Evolutionary conservation across 2,329 filamentous ascomycete genomes (phyloP), one percentile per base, ranked within the genome.

Genomic region (Byssochlamys sp.): DNA sequence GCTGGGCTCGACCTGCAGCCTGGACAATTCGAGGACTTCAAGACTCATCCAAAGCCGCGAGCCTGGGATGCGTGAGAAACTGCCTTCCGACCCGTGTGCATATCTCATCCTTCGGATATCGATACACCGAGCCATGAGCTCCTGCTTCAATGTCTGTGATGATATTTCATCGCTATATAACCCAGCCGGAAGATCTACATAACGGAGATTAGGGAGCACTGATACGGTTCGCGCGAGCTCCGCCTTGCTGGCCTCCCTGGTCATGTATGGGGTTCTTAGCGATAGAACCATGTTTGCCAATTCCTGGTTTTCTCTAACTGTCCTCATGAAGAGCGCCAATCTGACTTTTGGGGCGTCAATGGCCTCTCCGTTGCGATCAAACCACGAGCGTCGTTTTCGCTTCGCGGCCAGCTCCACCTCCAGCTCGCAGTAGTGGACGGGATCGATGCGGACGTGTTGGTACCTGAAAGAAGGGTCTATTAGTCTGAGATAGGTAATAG

Each of bases 201-300:
- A 96, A 70, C 84, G 87, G 51, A 97, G 78, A 67, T 92, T 91
- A 29, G 90, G 89, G 50, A 92, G 80, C 26, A 91, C 88, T 39
- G 90, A 90, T 53, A 96, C 87, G 27, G 89, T 90, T 54, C 91
- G 85, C 9, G 92, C 91, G 53, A 96, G 82, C 61, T 92, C 89
- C 56, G 88, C 82, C 70, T 94, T 90, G 70, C 83, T 88, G 1
- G 89, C 89, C 76, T 96, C 90, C 58, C 92, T 85, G 56, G 92
- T 87, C 92, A 96, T 96, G 73, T 96, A 96, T 5, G 92, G 90
- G 59, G 90, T 85, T 77, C 96, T 95, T 67, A 97, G 79, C 65
- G 87, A 91, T 67, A 86, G 77, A 4, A 96, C 89, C 49, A 84
- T 78, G 57, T 81, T 78, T 33, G 87, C 90, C 52, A 95, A 72